Conservation (phyloP, 441 rosid species). For the Metrosideros polymorpha region DNA sequence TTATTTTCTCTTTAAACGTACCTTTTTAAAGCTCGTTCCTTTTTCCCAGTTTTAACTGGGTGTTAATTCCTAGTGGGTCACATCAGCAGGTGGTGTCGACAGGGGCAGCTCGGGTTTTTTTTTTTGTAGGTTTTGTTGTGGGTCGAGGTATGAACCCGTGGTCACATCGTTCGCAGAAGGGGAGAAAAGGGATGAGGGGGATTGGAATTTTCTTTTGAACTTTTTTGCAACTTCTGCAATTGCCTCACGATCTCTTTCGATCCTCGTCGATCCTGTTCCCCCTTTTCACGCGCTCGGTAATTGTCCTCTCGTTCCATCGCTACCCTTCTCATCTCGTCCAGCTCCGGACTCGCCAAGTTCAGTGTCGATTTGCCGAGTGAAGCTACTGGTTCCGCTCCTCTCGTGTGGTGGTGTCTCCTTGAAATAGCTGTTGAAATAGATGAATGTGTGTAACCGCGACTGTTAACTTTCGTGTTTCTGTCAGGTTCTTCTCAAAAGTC, state of each 20-base stretch:
- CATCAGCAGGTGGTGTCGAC: slow-evolving; percentile 61
- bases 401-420: not conserved
- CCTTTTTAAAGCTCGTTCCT: not conserved
- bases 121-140: slow-evolving; percentile 30
- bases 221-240: not conserved
- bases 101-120: not conserved
- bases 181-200: not conserved
- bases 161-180: slow-evolving; percentile 33
- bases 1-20: not conserved
- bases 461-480: not conserved
- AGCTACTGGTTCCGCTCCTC: not conserved
- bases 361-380: not conserved
- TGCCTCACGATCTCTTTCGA: not conserved
- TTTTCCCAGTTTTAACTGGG: slow-evolving; percentile 43
- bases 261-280: not conserved
- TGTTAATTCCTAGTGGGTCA: slow-evolving; percentile 87
- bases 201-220: not conserved
- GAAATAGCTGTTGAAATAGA: not conserved
- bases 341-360: not conserved
- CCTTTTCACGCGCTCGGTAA: not conserved
- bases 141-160: slow-evolving; percentile 37
- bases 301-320: not conserved
- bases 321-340: not conserved
- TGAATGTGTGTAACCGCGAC: not conserved
- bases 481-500: not conserved